Base-by-base conservation (phyloP, 73 alveolate genomes). In the Paramecium biaurelia region DNA sequence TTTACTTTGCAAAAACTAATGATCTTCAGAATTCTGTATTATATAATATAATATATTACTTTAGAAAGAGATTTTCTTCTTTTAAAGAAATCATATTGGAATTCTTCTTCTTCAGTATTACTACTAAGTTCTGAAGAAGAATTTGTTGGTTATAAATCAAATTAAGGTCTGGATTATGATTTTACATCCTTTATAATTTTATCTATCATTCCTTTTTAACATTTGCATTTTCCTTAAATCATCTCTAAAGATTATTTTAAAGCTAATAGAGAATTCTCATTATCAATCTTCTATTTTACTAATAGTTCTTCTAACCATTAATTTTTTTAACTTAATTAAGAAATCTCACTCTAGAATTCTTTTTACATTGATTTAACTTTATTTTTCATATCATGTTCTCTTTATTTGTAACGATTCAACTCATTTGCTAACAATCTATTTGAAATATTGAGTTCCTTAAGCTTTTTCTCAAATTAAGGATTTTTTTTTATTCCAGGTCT, bases 261-360 rank as follows among this genome's bases (percentile, higher is more conserved):
- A n/a, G 68, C 87, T 41, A 72, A 72, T 11, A 72, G 32, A 28
- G 87, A 72, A n/a, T 72, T 72, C 45, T 72, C 87, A 72, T 72
- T 32, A 72, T 72, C 67, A 37, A 72, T 72, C 45, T 72, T 72
- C 35, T 72, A 72, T 72, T 72, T 72, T 37, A 41, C 18, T 32
- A 72, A 35, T 1, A 72, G 87, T 72, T 72, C 87, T 20, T 72
- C 87, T 11, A 72, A 72, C 87, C 87, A 72, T 14, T 28, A 14
- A 72, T 18, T 28, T 74, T 74, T 74, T 41, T 37, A 37, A 74
- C n/a, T 20, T 37, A 32, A 28, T 37, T 74, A 41, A 14, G 87
- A 32, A 41, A 28, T 11, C 24, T 72, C 37, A 72, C 28, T 28
- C 7, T 28, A 34, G 59, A 72, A 72, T 72, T 72, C 87, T 41